Base-by-base conservation (phyloP, 2,329 filamentous ascomycete genomes). In the Pyricularia sp. region DNA sequence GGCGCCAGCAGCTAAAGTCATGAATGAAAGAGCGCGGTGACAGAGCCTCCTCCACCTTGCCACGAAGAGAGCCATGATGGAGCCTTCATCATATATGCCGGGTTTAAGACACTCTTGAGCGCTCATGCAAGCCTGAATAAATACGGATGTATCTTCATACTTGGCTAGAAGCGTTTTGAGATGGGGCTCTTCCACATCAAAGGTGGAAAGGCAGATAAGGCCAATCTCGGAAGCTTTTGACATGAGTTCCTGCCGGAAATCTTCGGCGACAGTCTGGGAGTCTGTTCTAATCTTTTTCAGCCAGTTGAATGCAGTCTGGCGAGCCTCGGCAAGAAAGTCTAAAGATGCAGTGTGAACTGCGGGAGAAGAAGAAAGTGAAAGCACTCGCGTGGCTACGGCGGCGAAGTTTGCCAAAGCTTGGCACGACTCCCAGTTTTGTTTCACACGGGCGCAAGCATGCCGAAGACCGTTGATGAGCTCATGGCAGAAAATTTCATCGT, bases 391-490 rank as follows among this genome's bases (percentile, higher is more conserved):
- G 2, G 79, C 72, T 2, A 88, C 71, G 2, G 75, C 72, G 0
- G 81, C 74, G 12, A 85, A 79, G 0, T 66, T 66, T 10, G 65
- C 65, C 23, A 66, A 55, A n/a, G 65, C 36, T 28, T 23, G 71
- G 17, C 77, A 79, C 1, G 81, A 81, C 69, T 85, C 78, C 85
- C 85, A 87, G 68, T 85, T 87, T 23, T 78, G 77, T 69, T 81
- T 75, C 10, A 85, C 77, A 0, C 77, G 77, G 0, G 68, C 67
- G 0, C 80, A 69, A 0, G 76, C 75, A 0, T 75, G 70, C 0
- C 73, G 11, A 0, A 86, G 69, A 3, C 73, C 72, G 0, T 28
- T 17, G 0, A 84, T 66, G 1, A 85, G 72, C 2, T 68, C 25
- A 0, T 23, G 3, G 1, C 75, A 73, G 70, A 85, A 83, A 0